Evolutionary conservation across 208 protist species (phyloP).

Genomic region (Leishmania martiniquensis): DNA sequence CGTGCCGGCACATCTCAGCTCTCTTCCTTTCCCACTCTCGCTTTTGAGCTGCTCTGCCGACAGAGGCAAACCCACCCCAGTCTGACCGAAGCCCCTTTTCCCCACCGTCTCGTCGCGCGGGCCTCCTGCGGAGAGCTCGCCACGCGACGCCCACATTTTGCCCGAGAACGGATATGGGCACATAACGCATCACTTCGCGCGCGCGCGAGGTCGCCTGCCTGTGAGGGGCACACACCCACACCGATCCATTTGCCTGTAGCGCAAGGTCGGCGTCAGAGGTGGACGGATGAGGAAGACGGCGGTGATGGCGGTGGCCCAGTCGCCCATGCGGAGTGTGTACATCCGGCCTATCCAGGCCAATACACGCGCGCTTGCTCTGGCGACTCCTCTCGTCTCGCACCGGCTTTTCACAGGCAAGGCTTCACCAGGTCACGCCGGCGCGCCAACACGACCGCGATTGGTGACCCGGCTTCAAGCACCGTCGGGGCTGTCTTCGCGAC

Average conservation of each 20-base stretch:
- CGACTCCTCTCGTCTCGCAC: neutral
- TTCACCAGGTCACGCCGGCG: neutral
- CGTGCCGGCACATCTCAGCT: neutral
- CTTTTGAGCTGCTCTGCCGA: neutral
- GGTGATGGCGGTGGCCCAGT: neutral
- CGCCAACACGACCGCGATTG: conserved; percentile 3
- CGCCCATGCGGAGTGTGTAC: neutral
- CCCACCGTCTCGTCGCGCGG: neutral
- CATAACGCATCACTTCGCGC: neutral
- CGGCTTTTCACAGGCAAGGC: neutral
- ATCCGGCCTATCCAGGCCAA: neutral
- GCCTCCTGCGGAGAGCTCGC: neutral
- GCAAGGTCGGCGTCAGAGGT: neutral
- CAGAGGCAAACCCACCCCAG: neutral
- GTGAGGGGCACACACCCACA: neutral
- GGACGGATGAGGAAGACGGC: neutral
- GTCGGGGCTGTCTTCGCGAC: neutral
- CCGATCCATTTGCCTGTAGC: neutral
- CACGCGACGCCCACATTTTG: neutral
- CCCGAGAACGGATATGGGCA: neutral
- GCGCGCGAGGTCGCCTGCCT: neutral
- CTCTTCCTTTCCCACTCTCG: neutral
- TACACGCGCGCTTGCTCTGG: neutral
- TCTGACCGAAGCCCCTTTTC: neutral
- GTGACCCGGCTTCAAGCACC: neutral